A percentile compares a stretch with the other conserved stretches of the same genome.
Conservation (phyloP, 2,329 filamentous ascomycete species). For the Paracoccidioides brasiliensis region DNA sequence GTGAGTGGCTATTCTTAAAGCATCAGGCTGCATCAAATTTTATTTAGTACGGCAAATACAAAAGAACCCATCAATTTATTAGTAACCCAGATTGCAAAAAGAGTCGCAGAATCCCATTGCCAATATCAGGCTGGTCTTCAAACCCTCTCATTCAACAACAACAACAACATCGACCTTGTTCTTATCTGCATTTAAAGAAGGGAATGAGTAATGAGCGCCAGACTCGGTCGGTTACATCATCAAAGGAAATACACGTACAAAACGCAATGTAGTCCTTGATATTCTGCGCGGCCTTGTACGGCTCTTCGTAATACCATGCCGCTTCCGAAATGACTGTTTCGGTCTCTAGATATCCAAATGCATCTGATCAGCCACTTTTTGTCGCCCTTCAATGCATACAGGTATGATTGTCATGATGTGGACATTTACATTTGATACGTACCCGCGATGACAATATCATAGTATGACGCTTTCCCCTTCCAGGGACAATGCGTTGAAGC, state of each 20-base stretch:
- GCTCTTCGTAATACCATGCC: slow-evolving; percentile 46
- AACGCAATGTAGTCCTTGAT: slow-evolving; percentile 47
- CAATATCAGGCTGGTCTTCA: background rate
- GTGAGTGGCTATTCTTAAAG: too few species aligned
- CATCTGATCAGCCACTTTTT: background rate
- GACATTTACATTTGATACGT: slow-evolving; percentile 4
- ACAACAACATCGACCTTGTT: background rate
- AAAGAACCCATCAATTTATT: too few species aligned
- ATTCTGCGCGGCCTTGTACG: slow-evolving; percentile 36
- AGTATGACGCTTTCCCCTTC: slow-evolving; percentile 47
- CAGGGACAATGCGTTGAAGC: slow-evolving; percentile 41
- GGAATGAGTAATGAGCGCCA: background rate
- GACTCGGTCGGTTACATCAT: background rate
- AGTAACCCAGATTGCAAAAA: too few species aligned
- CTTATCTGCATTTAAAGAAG: background rate
- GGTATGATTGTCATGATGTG: background rate
- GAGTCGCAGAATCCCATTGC: too few species aligned
- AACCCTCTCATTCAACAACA: background rate
- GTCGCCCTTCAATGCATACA: background rate
- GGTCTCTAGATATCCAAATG: background rate
- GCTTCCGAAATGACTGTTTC: slow-evolving; percentile 36
- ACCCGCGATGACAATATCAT: slow-evolving; percentile 40
- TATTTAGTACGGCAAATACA: too few species aligned
- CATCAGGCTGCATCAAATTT: too few species aligned
- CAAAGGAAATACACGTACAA: slow-evolving; percentile 32